These are phyloP conservation scores for Nymphaea colorata DNA, from an alignment of 164 flowering plant genomes.

Conservation along the genomic window DNA sequence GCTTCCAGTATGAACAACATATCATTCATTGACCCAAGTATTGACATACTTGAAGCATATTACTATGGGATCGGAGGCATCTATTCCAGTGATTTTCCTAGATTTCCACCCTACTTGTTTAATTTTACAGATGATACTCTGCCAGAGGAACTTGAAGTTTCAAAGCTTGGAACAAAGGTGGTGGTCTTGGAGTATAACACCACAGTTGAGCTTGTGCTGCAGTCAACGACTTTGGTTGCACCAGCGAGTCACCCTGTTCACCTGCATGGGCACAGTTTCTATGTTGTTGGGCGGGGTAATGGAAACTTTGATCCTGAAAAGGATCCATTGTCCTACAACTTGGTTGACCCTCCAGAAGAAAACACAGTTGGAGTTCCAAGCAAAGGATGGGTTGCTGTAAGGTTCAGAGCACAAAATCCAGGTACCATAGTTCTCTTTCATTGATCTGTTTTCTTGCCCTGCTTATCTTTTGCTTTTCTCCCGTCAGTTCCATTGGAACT, in stretches of 20 bases:
- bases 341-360: constrained; percentile 21
- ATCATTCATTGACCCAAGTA: constrained; percentile 5
- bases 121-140: constrained; percentile 7
- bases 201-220: constrained; percentile 10
- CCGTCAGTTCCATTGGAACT: no score
- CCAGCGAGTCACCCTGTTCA: constrained; percentile 14
- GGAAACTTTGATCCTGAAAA: constrained; percentile 22
- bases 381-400: constrained; percentile 33
- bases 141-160: no score
- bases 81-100: constrained; percentile 6
- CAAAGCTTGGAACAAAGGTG: constrained; percentile 3
- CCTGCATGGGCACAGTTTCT: constrained; percentile 25
- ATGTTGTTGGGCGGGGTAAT: constrained; percentile 23
- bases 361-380: constrained; percentile 23
- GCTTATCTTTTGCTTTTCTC: no score
- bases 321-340: constrained; percentile 21
- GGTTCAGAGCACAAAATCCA: constrained; percentile 34
- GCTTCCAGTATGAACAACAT: constrained; percentile 16
- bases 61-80: constrained; percentile 3
- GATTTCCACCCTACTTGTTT: neutral
- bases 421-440: constrained; percentile 13
- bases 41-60: constrained; percentile 9
- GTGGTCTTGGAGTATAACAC: constrained; percentile 4
- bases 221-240: constrained; percentile 4
- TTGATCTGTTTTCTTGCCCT: no score